Base-by-base conservation (phyloP, 257 asterid genomes). In the Gentiana straminea region DNA sequence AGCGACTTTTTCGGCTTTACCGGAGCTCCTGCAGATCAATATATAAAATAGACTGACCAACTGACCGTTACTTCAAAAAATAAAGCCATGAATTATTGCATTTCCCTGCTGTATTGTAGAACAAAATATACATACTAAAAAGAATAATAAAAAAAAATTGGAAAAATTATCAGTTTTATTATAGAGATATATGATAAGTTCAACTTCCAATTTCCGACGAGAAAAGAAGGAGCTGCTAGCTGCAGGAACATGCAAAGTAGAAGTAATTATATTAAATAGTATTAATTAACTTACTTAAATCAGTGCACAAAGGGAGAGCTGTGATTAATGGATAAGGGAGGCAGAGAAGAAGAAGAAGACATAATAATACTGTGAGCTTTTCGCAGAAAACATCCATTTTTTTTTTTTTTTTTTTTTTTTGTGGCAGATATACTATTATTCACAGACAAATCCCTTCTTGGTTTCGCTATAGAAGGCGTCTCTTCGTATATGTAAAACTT, bases 271-370 rank as follows among this genome's bases (percentile, higher is more conserved):
- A 24, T 24, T 24, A 24, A 24, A 24, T 24, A 24, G 24, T 24
- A 24, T 24, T 24, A 24, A 24, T 24, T 24, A 24, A 73, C 95
- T 83, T 81, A 91, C 98, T 81, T 78, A 68, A 63, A 79, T 83
- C 69, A 8, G 83, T 77, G 60, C 98, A 91, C 53, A 79, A 61
- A 35, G 98, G 96, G 6, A 79, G 72, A 37, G 98, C 57, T 65
- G 77, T 68, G 71, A 81, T 24, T 24, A 24, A 77, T 52, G 68
- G 84, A 58, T 47, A 75, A 60, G 78, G 75, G 61, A 68, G 64
- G 65, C 78, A 53, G 54, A 1, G 9, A 5, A 84, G 59, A 59
- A 90, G 78, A 4, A 78, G 71, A 71, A 60, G 70, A 51, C 75
- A 48, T 39, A 77, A 54, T 41, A 41, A 41, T 24, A 24, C 24